These are phyloP conservation scores for Fusarium chaquense DNA, from an alignment of 2,329 filamentous ascomycete genomes.

Conservation along the genomic window DNA sequence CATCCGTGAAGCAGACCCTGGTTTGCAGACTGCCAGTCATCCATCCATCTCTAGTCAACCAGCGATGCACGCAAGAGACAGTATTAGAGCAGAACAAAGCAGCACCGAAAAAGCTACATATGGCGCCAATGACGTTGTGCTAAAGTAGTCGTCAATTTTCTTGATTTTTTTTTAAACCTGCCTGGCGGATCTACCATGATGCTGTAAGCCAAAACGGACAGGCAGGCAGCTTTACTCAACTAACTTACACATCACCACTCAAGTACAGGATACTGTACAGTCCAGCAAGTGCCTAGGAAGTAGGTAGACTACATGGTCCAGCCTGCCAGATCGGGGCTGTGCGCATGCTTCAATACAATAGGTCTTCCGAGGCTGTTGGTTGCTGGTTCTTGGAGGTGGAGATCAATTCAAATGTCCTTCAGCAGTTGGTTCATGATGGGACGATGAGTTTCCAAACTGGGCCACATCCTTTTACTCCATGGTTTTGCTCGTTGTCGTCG, in stretches of 20 bases:
- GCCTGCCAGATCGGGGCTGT: constrained; percentile 31
- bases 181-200: constrained; percentile 5
- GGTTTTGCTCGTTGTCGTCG: constrained; percentile 6
- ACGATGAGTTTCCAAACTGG: constrained; percentile 27
- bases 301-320: constrained; percentile 28
- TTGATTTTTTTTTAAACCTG: constrained; percentile 4
- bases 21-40: background rate
- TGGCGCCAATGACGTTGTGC: constrained; percentile 3
- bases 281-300: background rate
- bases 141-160: background rate
- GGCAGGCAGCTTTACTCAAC: background rate
- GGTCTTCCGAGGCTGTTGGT: constrained; percentile 34
- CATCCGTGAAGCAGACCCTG: background rate
- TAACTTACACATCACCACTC: constrained; percentile 1
- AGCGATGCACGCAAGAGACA: background rate
- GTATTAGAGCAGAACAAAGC: background rate
- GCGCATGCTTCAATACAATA: constrained; percentile 19
- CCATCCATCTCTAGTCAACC: background rate
- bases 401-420: constrained; percentile 10
- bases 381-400: constrained; percentile 37
- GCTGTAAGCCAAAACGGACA: background rate
- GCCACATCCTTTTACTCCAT: constrained; percentile 1
- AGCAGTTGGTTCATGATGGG: constrained; percentile 20
- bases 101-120: constrained; percentile 5
- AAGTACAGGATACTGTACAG: background rate